A percentile compares a stretch with the other conserved stretches of the same genome.
phyloP scores from a whole-genome alignment of 371 early-diverging fungal species.

The Mortierella sp. region DNA sequence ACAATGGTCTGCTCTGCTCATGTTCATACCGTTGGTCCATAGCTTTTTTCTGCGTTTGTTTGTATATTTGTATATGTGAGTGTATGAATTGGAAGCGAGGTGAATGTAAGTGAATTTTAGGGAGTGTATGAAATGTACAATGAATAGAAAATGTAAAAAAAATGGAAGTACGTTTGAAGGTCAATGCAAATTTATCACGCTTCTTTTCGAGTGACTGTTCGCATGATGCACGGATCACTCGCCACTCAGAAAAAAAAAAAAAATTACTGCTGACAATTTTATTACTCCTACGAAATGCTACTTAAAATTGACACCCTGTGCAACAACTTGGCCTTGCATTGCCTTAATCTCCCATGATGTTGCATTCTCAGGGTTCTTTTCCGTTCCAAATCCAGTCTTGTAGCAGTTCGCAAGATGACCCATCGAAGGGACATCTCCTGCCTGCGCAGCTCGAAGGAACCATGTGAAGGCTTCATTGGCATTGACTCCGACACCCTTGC shows the following conservation, averaged over 20 bases:
- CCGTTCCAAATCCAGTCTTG: conserved; percentile 48
- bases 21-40: conserved; percentile 24
- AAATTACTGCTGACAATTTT: background rate
- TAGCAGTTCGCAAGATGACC: conserved; percentile 49
- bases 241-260: too few relatives aligned
- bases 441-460: conserved; percentile 46
- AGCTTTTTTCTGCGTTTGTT: background rate
- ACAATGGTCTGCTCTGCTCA: conserved; percentile 17
- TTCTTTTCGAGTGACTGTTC: background rate
- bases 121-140: background rate
- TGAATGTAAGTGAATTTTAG: too few relatives aligned
- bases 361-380: conserved; percentile 38
- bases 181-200: background rate
- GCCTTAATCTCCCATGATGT: conserved; percentile 51
- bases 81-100: background rate
- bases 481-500: conserved; percentile 77
- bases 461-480: conserved; percentile 69
- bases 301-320: conserved; percentile 47
- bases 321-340: conserved; percentile 51
- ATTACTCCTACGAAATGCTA: conserved; percentile 1
- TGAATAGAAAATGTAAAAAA: background rate
- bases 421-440: conserved; percentile 50
- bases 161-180: conserved; percentile 2
- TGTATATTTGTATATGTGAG: background rate
- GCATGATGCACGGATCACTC: background rate